Percentiles rank a stretch among this genome's conserved stretches.
Evolutionary conservation across 2,329 filamentous ascomycete genomes (phyloP).

Genomic region (Penicillium occitanis): DNA sequence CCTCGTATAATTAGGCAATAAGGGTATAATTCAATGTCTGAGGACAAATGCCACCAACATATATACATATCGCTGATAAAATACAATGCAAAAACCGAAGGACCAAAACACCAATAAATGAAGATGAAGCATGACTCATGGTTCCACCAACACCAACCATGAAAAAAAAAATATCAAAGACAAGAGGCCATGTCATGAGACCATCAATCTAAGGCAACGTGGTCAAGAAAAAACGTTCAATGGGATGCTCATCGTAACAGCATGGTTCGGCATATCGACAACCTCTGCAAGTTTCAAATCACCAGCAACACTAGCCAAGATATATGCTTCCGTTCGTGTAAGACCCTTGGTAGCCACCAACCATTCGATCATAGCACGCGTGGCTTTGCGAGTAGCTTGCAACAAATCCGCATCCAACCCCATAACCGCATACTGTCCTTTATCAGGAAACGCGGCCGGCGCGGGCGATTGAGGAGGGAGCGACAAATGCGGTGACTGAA

Average conservation of each 20-base stretch:
- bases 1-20: neutral
- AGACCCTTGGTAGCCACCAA: constrained; percentile 50
- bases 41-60: neutral
- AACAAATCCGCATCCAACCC: constrained; percentile 51
- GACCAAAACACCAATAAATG: neutral
- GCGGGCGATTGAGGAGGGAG: constrained; percentile 34
- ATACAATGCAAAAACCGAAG: neutral
- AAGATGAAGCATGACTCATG: neutral
- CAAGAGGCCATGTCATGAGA: neutral
- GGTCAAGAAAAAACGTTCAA: constrained; percentile 46
- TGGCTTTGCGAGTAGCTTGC: constrained; percentile 52
- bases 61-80: neutral
- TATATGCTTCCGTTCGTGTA: constrained; percentile 52
- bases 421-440: constrained; percentile 49
- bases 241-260: constrained; percentile 52
- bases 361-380: constrained; percentile 52
- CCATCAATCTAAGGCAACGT: neutral
- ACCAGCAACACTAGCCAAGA: constrained; percentile 53
- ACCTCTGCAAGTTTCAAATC: constrained; percentile 54
- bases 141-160: constrained; percentile 10
- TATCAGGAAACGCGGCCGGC: constrained; percentile 30
- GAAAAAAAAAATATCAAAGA: neutral
- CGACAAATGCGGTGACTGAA: constrained; percentile 51
- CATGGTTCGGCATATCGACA: constrained; percentile 57
- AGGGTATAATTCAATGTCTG: neutral